phyloP scores from a whole-genome alignment of 495 filamentous ascomycete genomes.

The Xanthoparmelia taractica region DNA sequence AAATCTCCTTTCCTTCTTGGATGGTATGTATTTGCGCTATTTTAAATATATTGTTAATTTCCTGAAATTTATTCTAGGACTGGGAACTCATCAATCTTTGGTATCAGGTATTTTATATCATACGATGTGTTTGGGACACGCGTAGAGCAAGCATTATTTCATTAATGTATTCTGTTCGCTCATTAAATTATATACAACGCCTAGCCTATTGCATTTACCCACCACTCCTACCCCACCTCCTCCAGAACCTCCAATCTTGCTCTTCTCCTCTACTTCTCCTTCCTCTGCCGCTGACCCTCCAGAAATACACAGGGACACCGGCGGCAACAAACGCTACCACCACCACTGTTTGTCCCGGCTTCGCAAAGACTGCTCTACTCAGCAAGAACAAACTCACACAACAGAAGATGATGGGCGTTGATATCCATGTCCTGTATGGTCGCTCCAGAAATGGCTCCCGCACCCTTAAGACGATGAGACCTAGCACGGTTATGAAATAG shows the following conservation, averaged over 20 bases:
- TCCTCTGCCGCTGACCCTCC: conserved; percentile 59
- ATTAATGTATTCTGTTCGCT: not conserved
- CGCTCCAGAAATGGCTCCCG: conserved; percentile 79
- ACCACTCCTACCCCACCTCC: conserved; percentile 32
- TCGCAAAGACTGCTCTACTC: conserved; percentile 75
- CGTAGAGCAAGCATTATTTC: no score
- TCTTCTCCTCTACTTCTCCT: conserved; percentile 41
- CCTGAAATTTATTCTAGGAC: not conserved
- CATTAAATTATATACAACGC: not conserved
- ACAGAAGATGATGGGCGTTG: conserved; percentile 94
- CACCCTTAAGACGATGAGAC: conserved; percentile 84
- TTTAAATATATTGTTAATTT: not conserved
- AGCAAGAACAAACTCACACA: conserved; percentile 92
- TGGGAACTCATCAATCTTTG: not conserved
- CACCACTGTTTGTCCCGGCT: conserved; percentile 80
- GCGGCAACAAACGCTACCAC: conserved; percentile 76
- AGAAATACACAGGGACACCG: conserved; percentile 82
- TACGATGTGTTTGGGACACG: no score
- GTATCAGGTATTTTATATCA: no score
- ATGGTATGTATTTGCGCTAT: not conserved
- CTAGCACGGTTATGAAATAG: conserved; percentile 92
- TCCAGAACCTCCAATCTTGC: conserved; percentile 56
- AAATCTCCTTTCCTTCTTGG: not conserved
- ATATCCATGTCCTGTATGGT: conserved; percentile 92
- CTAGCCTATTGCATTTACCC: not conserved